Evolutionary conservation across 495 filamentous ascomycete species (phyloP).

Genomic region (Penicillium riverlandense): DNA sequence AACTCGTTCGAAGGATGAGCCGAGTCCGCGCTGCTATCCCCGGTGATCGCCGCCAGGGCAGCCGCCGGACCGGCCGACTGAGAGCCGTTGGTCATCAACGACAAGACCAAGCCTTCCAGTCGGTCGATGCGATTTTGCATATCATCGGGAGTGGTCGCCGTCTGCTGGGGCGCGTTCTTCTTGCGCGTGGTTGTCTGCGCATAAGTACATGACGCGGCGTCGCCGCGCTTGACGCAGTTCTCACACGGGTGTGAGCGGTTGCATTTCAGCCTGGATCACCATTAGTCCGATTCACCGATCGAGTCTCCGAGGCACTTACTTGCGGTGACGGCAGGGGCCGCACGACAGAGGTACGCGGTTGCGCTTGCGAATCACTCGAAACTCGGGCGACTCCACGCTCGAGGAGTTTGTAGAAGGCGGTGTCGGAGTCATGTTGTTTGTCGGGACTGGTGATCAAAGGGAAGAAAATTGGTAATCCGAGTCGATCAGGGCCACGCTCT

Average conservation of each 20-base stretch:
- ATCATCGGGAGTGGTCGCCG: slow-evolving; percentile 69
- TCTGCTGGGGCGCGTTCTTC: slow-evolving; percentile 58
- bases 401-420: slow-evolving; percentile 84
- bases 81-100: slow-evolving; percentile 89
- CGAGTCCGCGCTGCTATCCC: slow-evolving; percentile 48
- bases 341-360: slow-evolving; percentile 94
- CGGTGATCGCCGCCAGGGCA: slow-evolving; percentile 55
- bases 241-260: slow-evolving; percentile 89
- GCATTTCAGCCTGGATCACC: slow-evolving; percentile 71
- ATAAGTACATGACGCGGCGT: slow-evolving; percentile 82
- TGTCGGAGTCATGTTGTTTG: slow-evolving; percentile 70
- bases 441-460: neutral
- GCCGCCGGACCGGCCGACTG: slow-evolving; percentile 57
- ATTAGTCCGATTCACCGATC: slow-evolving; percentile 21
- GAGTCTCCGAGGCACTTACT: slow-evolving; percentile 53
- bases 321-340: slow-evolving; percentile 86
- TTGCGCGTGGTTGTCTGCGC: slow-evolving; percentile 70
- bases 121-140: slow-evolving; percentile 99
- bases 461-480: neutral
- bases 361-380: slow-evolving; percentile 83
- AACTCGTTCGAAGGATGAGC: slow-evolving; percentile 22
- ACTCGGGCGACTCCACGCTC: slow-evolving; percentile 78
- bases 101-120: slow-evolving; percentile 88
- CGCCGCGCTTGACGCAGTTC: slow-evolving; percentile 87
- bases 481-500: neutral